Conservation (phyloP, 139 green algal species). For the Chlorella sp. region DNA sequence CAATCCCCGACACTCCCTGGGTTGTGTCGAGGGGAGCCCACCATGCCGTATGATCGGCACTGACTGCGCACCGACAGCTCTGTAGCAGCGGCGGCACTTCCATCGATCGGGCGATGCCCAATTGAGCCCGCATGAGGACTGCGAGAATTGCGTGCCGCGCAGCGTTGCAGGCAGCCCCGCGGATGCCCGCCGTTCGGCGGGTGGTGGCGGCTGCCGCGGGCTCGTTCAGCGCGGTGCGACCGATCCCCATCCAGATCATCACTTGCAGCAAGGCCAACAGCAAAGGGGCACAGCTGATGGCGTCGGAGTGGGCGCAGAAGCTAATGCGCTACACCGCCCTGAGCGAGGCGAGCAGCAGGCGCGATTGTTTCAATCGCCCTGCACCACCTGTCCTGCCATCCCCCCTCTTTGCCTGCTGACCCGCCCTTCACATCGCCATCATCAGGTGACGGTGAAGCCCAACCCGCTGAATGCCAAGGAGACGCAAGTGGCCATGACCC, state of each 20-base stretch:
- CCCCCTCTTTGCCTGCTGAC: background rate
- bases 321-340: constrained; percentile 31
- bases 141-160: too few species aligned
- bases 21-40: too few species aligned
- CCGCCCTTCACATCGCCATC: constrained; percentile 28
- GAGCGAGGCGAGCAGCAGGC: background rate
- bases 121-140: too few species aligned
- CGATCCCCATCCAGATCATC: constrained; percentile 59
- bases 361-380: background rate
- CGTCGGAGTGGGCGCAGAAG: constrained; percentile 58
- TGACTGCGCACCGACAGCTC: too few species aligned
- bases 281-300: constrained; percentile 30
- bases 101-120: too few species aligned
- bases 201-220: too few species aligned
- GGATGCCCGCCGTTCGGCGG: too few species aligned
- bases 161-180: too few species aligned
- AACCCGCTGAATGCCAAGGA: constrained; percentile 62
- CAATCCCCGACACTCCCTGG: too few species aligned
- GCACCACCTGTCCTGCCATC: background rate
- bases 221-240: too few species aligned
- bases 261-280: constrained; percentile 55
- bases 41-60: too few species aligned
- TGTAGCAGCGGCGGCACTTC: too few species aligned
- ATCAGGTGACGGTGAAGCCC: constrained; percentile 49
- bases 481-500: constrained; percentile 32